Percentiles rank a stretch among this genome's conserved stretches.
phyloP scores from a whole-genome alignment of 768 basidiomycete species.

The Boletus rex-veris region DNA sequence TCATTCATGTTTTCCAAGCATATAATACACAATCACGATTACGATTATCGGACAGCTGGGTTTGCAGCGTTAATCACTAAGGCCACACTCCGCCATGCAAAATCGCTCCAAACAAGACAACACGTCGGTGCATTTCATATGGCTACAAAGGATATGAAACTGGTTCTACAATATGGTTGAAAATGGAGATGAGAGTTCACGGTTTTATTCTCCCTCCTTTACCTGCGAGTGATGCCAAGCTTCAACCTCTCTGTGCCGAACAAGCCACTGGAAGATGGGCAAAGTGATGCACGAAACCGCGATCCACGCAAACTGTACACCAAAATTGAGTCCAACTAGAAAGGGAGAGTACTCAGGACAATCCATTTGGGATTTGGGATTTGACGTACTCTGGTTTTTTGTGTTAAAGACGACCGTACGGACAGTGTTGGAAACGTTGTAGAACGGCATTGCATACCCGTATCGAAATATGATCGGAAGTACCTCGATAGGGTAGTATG shows the following conservation, averaged over 20 bases:
- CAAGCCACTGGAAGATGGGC: conserved; percentile 46
- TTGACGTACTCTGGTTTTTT: conserved; percentile 50
- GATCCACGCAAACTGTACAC: conserved; percentile 55
- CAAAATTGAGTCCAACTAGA: conserved; percentile 61
- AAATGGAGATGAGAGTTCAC: neutral
- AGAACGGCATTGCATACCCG: conserved; percentile 70
- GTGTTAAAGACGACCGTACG: conserved; percentile 65
- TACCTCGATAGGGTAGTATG: conserved; percentile 53
- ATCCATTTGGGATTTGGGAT: neutral
- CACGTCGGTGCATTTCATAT: neutral
- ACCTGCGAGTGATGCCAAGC: conserved; percentile 17
- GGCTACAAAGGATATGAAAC: neutral
- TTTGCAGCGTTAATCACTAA: neutral
- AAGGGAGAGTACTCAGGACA: neutral
- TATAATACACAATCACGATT: conserved; percentile 7
- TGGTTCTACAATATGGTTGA: neutral
- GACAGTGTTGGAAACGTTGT: conserved; percentile 60
- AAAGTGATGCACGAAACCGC: conserved; percentile 52
- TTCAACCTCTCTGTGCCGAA: conserved; percentile 26
- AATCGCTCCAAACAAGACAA: neutral
- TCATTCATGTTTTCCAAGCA: conserved; percentile 22
- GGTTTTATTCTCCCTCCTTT: neutral
- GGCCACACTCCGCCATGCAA: neutral
- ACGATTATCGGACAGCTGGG: conserved; percentile 11
- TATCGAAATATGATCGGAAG: conserved; percentile 59